Evolutionary conservation across 768 basidiomycete species (phyloP).

Genomic region (Tephrocybe sp.): DNA sequence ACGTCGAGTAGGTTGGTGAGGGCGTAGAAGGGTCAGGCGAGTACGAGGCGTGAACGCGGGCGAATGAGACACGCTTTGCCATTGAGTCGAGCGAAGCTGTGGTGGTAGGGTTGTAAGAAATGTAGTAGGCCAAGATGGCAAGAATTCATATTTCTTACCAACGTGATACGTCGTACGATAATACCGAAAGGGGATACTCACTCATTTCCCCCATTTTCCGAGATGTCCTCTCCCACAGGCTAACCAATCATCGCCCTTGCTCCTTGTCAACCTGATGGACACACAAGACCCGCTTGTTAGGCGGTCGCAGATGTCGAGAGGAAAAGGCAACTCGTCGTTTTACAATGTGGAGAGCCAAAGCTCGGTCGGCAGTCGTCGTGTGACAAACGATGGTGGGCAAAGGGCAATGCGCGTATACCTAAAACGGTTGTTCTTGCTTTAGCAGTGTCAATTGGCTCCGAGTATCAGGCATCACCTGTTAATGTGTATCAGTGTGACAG

Average conservation of each 20-base stretch:
- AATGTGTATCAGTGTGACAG: too few relatives aligned
- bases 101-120: conserved; percentile 15
- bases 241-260: conserved; percentile 1
- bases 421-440: background rate
- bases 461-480: conserved; percentile 4
- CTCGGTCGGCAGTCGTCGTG: background rate
- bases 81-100: conserved; percentile 17
- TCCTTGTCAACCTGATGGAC: conserved; percentile 3
- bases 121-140: conserved; percentile 6
- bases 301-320: background rate
- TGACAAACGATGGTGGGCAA: conserved; percentile 10
- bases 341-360: background rate
- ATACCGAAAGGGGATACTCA: conserved; percentile 13
- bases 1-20: conserved; percentile 36
- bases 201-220: conserved; percentile 3
- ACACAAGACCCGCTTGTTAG: background rate
- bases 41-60: conserved; percentile 35
- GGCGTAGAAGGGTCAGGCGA: conserved; percentile 32
- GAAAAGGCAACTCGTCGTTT: conserved; percentile 8
- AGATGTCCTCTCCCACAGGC: conserved; percentile 2
- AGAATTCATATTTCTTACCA: conserved; percentile 5
- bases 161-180: conserved; percentile 3
- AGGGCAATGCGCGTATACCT: conserved; percentile 6
- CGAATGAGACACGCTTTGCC: conserved; percentile 44
- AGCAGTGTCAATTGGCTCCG: conserved; percentile 1